Evolutionary conservation across 192 early-diverging fungal genomes (phyloP), one percentile per base, ranked within the genome.

Genomic region (Linnemannia zychae): DNA sequence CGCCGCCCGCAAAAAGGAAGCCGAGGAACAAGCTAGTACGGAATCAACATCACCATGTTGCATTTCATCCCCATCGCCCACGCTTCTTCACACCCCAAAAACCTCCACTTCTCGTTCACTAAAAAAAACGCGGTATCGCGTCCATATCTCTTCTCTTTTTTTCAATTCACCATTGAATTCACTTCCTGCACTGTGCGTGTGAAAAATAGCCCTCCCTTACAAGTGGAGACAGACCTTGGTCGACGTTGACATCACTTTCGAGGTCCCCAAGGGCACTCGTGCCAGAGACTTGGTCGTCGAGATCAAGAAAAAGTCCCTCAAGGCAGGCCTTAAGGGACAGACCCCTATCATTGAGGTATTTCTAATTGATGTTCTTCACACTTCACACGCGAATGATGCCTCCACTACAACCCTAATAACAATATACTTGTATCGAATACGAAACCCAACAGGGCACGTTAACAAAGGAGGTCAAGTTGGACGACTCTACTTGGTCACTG

Each of bases 401-500:
- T n/a, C n/a, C n/a, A n/a, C n/a, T n/a, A n/a, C n/a, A n/a, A 1
- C 52, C n/a, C 52, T 57, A 28, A 20, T 48, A 34, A 63, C 57
- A 47, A 13, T 3, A n/a, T 63, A n/a, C n/a, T n/a, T n/a, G n/a
- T n/a, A n/a, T n/a, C n/a, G n/a, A n/a, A n/a, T n/a, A n/a, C n/a
- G n/a, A n/a, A n/a, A n/a, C n/a, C n/a, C n/a, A n/a, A n/a, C n/a
- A 96, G 90, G 97, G 96, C 34, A 89, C 93, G 47, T 84, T 97
- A 31, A 93, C 89, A 87, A 92, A 92, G 70, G 84, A 88, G 20
- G 80, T 97, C 53, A 92, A 93, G 66, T 22, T 93, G 22, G 97
- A 97, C 33, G 97, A 97, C 34, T 91, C 91, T 65, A 96, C 96
- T 1, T 97, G 97, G 97, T 89, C 93, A 22, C 71, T 96, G 76